These are phyloP conservation scores for Xylaria scruposa DNA, from an alignment of 495 filamentous ascomycete species.

Conservation along the genomic window DNA sequence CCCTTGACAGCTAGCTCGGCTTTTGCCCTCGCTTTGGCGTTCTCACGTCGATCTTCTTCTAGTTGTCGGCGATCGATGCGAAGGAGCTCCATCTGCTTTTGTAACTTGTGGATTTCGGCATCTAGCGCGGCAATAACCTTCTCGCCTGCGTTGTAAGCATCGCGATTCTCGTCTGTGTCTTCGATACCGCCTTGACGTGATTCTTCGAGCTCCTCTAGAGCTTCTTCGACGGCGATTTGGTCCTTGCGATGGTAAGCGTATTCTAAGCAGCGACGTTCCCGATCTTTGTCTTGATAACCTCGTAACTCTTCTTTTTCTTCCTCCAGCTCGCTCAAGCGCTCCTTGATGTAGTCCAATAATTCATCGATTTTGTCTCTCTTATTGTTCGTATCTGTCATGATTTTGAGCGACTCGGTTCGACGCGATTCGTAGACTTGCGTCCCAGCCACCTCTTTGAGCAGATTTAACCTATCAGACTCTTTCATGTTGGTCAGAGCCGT, in stretches of 20 bases:
- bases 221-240: conserved; percentile 75
- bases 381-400: conserved; percentile 96
- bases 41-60: conserved; percentile 87
- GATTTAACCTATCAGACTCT: conserved; percentile 82
- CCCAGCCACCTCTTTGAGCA: conserved; percentile 96
- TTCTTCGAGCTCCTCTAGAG: conserved; percentile 84
- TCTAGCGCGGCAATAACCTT: conserved; percentile 80
- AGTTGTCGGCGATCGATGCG: conserved; percentile 86
- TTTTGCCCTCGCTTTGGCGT: conserved; percentile 77
- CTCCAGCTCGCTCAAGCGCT: conserved; percentile 86
- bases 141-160: conserved; percentile 78
- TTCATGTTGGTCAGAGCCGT: conserved; percentile 98
- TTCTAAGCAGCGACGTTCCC: conserved; percentile 88
- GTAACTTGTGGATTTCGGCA: conserved; percentile 75
- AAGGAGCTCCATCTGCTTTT: conserved; percentile 82
- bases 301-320: conserved; percentile 96
- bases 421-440: conserved; percentile 96
- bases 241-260: conserved; percentile 93
- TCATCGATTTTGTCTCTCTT: conserved; percentile 96
- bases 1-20: conserved; percentile 84
- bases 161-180: conserved; percentile 79
- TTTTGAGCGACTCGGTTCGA: conserved; percentile 87
- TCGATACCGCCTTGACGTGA: conserved; percentile 80
- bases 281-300: conserved; percentile 92
- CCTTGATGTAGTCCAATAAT: conserved; percentile 85